These are phyloP conservation scores for Gaeumannomyces sp. DNA, from an alignment of 2,329 filamentous ascomycete genomes.

Conservation along the genomic window DNA sequence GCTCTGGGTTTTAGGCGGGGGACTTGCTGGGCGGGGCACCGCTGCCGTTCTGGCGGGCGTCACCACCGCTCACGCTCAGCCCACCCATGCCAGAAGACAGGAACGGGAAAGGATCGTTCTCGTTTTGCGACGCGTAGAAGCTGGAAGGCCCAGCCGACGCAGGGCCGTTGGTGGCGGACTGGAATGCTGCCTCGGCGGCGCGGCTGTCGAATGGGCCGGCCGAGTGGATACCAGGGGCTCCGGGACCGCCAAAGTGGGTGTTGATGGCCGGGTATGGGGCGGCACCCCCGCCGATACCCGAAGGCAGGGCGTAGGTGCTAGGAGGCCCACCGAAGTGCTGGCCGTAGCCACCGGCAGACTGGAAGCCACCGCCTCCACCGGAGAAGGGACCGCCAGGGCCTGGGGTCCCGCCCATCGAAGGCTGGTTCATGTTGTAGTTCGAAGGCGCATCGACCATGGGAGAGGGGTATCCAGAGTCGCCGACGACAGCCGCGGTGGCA, in stretches of 20 bases:
- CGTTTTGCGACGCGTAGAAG: constrained; percentile 59
- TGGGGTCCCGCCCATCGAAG: constrained; percentile 78
- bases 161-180: constrained; percentile 75
- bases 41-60: constrained; percentile 57
- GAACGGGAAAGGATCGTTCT: constrained; percentile 75
- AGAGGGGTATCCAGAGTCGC: constrained; percentile 85
- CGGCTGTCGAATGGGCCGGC: constrained; percentile 88
- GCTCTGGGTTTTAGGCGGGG: constrained; percentile 38
- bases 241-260: constrained; percentile 64
- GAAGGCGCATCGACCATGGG: constrained; percentile 75
- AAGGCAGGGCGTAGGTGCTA: constrained; percentile 84
- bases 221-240: constrained; percentile 68
- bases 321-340: constrained; percentile 85
- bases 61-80: constrained; percentile 61
- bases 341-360: constrained; percentile 55
- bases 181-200: constrained; percentile 89
- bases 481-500: constrained; percentile 87
- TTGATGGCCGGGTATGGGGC: constrained; percentile 78
- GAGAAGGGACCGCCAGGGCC: constrained; percentile 67
- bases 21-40: constrained; percentile 53
- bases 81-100: constrained; percentile 67
- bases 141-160: constrained; percentile 71
- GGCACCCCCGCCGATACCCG: constrained; percentile 72
- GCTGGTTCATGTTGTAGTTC: constrained; percentile 78
- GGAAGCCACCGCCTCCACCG: constrained; percentile 62